Conservation (phyloP, 192 early-diverging fungal species). For the Gigaspora rosea region DNA sequence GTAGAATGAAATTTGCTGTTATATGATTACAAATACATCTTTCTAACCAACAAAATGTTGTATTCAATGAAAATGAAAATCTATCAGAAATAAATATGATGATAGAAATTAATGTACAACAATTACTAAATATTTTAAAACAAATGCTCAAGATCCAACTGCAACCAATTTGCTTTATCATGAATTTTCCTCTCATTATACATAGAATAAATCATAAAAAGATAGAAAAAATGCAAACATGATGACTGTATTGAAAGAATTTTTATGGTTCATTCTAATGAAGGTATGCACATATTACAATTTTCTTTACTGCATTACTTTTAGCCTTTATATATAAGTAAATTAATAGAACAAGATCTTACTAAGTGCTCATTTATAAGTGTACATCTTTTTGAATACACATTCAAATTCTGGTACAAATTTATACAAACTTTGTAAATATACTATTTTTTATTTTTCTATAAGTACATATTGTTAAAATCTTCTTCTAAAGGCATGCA, state of each 20-base stretch:
- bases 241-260: background rate
- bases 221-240: background rate
- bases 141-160: background rate
- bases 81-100: background rate
- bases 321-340: too few relatives aligned
- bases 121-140: constrained; percentile 27
- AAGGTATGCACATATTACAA: too few relatives aligned
- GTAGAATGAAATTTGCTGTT: too few relatives aligned
- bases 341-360: too few relatives aligned
- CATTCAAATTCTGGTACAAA: too few relatives aligned
- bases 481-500: too few relatives aligned
- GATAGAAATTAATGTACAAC: background rate
- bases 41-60: background rate
- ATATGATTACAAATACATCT: background rate
- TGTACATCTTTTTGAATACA: too few relatives aligned
- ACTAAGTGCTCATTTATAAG: too few relatives aligned
- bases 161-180: background rate
- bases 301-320: too few relatives aligned
- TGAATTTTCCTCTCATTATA: constrained; percentile 16
- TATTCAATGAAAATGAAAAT: background rate
- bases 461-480: too few relatives aligned
- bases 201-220: background rate
- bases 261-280: background rate
- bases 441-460: too few relatives aligned
- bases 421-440: too few relatives aligned